Base-by-base conservation (phyloP, 2,329 filamentous ascomycete species). In the Myriosclerotinia curreyana region DNA sequence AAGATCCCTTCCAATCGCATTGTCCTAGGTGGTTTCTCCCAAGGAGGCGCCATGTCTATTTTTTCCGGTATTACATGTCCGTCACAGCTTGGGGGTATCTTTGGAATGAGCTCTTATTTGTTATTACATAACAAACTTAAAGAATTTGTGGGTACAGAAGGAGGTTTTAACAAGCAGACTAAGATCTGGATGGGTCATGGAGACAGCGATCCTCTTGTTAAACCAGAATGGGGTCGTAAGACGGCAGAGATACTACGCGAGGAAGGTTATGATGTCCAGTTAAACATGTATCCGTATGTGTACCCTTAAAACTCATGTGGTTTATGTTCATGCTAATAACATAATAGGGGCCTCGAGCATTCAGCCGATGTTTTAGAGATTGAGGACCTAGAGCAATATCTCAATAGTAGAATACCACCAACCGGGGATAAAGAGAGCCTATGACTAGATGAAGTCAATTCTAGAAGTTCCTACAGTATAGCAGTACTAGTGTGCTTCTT, bases 101-200 rank as follows among this genome's bases (percentile, higher is more conserved):
- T 97, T 67, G 92, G 88, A 9, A 78, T 98, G 67, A 95, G 90
- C 15, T 89, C 86, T 71, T 98, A 96, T 77, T 78, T 97, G 70
- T 81, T 92, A 25, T 80, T 97, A 54, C 81, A 85, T 68, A 79
- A 83, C 67, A 89, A 87, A 73, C 76, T 91, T 69, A 80, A 83
- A 73, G 81, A 81, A 11, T 79, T 84, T 68, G 75, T 84, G 20
- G 80, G 83, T 2, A 79, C 80, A 69, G 79, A 82, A 34, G 61
- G 61, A 25, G 83, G 79, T 69, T 79, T 82, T 63, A 92, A 92
- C 76, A 85, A 87, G 76, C 81, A 89, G 49, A 96, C 92, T 1
- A 90, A 90, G 1, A 86, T 98, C 67, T 91, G 95, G 77, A 89
- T 97, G 87, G 92, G 85, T 15, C 95, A 98, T 71, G 95, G 95